Evolutionary conservation across 371 early-diverging fungal species (phyloP), one percentile per base, ranked within the genome.

Genomic region (Apophysomyces ossiformis): DNA sequence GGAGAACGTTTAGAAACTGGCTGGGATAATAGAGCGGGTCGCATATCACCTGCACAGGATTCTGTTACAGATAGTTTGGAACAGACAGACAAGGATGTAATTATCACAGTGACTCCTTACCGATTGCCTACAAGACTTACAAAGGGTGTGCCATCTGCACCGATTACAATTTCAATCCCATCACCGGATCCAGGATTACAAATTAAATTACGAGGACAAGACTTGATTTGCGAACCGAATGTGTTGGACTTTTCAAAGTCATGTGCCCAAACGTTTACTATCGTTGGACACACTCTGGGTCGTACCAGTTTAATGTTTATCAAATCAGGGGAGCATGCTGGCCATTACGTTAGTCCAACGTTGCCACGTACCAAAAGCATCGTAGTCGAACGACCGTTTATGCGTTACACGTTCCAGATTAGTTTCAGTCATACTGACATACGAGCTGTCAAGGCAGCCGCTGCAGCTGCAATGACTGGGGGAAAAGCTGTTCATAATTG

Each of bases 371-470:
- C 88, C 16, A 86, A 88, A 57, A 83, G 78, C 36, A 81, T 91
- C 18, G 84, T 88, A 0, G 83, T 90, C 7, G 91, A 90, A 64
- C 81, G 89, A 5, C 83, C 87, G 15, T 91, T 90, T 65, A 85
- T 91, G 88, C 74, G 86, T 18, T 86, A 88, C 57, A 87, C 87
- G 0, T 89, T 91, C 69, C 89, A 89, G 64, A 73, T 89, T 54
- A 84, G 83, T 0, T 79, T 88, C 58, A 70, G 71, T 32, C 81
- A 78, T 35, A 60, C 73, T 0, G 77, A 82, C 11, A 68, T 69
- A 56, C 59, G 73, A 11, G 63, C 66, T 16, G 44, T 65, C 46
- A 62, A 64, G 37, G 67, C 58, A 15, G 64, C 58, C 12, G 39
- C 38, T 35, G 39, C 62, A 0, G 58, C 63, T 26, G 66, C 65